These are phyloP conservation scores for Eucalyptus lansdowneana DNA, from an alignment of 345 rosid species.

Conservation along the genomic window DNA sequence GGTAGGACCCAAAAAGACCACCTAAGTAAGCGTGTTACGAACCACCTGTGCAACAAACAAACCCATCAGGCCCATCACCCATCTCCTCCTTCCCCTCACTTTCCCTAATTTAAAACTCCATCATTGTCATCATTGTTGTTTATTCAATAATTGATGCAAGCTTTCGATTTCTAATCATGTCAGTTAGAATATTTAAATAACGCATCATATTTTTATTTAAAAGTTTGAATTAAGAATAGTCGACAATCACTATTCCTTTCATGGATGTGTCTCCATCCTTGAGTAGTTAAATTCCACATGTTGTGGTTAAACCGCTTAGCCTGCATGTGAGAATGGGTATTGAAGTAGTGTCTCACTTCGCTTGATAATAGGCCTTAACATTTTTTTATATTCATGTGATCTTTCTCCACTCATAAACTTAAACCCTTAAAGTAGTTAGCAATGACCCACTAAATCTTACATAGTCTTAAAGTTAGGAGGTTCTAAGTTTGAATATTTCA, in stretches of 20 bases:
- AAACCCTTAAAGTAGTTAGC: accelerated
- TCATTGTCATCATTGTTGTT: not conserved
- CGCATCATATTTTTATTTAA: too few relatives aligned
- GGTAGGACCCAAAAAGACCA: not conserved
- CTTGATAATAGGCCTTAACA: not conserved
- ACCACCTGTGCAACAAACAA: not conserved
- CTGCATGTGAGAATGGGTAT: not conserved
- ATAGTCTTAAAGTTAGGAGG: accelerated
- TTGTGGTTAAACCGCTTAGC: not conserved
- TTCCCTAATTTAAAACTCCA: not conserved
- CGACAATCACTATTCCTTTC: not conserved
- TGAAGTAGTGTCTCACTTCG: accelerated
- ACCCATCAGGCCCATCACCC: not conserved
- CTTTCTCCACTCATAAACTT: too few relatives aligned
- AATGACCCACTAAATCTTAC: too few relatives aligned
- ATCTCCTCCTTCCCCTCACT: not conserved
- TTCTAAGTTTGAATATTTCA: accelerated
- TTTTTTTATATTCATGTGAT: accelerated
- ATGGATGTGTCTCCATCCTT: not conserved
- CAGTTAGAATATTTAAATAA: too few relatives aligned
- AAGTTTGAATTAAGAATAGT: too few relatives aligned
- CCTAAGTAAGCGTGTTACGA: not conserved
- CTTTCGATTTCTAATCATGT: not conserved
- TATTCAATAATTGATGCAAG: not conserved
- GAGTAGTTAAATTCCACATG: not conserved